These are phyloP conservation scores for Xylariaceae sp. DNA, from an alignment of 2,329 filamentous ascomycete genomes.

Conservation along the genomic window DNA sequence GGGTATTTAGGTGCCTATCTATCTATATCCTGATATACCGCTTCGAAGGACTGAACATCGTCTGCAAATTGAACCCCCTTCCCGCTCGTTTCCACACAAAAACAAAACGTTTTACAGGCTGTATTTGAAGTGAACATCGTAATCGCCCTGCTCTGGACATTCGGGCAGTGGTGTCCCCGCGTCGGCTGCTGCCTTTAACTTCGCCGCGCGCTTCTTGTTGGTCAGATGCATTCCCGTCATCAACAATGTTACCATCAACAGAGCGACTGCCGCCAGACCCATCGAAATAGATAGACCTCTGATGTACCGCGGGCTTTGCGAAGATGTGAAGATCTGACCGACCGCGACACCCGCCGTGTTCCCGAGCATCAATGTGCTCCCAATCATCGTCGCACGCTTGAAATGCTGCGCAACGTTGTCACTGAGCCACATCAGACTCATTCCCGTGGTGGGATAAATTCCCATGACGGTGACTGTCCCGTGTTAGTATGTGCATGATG, in stretches of 20 bases:
- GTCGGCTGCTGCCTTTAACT: slow-evolving; percentile 16
- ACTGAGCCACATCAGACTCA: slow-evolving; percentile 42
- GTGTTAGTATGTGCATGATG: not conserved
- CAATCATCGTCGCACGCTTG: slow-evolving; percentile 41
- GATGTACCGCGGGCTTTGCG: slow-evolving; percentile 26
- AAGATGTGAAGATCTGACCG: slow-evolving; percentile 38
- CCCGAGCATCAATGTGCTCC: slow-evolving; percentile 41
- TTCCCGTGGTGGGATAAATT: slow-evolving; percentile 25
- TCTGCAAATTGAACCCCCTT: no score
- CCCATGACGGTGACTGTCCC: slow-evolving; percentile 18
- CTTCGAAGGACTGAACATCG: no score
- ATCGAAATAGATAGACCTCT: slow-evolving; percentile 26
- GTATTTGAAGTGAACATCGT: slow-evolving; percentile 24
- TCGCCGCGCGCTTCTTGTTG: slow-evolving; percentile 23
- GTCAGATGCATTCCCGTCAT: slow-evolving; percentile 23
- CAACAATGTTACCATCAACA: slow-evolving; percentile 20
- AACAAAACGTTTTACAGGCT: slow-evolving; percentile 5
- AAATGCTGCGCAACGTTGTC: slow-evolving; percentile 45
- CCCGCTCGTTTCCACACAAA: no score
- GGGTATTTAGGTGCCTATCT: no score
- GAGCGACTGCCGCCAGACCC: slow-evolving; percentile 21
- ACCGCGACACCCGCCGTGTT: slow-evolving; percentile 45
- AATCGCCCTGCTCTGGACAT: slow-evolving; percentile 22
- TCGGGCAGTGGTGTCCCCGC: slow-evolving; percentile 16
- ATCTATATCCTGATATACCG: no score